Base-by-base conservation (phyloP, 73 alveolate genomes). In the Tetrahymena elliotti region DNA sequence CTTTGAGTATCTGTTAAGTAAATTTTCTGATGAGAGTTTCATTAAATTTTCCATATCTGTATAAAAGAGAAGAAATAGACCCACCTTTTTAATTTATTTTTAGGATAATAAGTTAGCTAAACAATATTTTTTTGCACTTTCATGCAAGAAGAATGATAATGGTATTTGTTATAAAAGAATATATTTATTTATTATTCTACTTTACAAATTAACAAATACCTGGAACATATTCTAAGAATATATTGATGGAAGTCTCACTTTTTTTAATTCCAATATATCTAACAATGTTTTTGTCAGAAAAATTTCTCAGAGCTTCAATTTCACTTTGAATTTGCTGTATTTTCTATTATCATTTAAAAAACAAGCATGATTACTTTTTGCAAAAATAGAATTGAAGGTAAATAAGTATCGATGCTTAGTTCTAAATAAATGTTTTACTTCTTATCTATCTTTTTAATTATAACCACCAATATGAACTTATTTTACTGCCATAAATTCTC, bases 401-500 rank as follows among this genome's bases (percentile, higher is more conserved):
- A 37, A 24, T 34, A 5, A 4, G 84, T 41, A 4, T 8, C n/a
- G n/a, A 47, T 47, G 82, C 27, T 18, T 47, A 47, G 20, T 18
- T 47, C 31, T 22, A 12, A 47, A 47, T 93, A 11, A 34, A 36
- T 40, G 38, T n/a, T 47, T 38, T 38, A 68, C 52, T 38, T 93
- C 37, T 52, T 68, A 38, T 34, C 41, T 93, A 22, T 93, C 47
- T 7, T 36, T 33, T 22, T 68, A 93, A 40, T 68, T 37, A 38
- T 68, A 68, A 27, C 88, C 88, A 10, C 88, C 88, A 18, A 68
- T 68, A 68, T 68, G 88, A 68, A 97, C 97, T 22, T 95, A 93
- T 94, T 98, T 98, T 39, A 98, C 98, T 15, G 99, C 99, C 83
- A 97, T 95, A 16, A 96, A 94, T 54, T 96, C 68, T 1, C 99